These are phyloP conservation scores for Botryotinia globosa DNA, from an alignment of 2,329 filamentous ascomycete species.

Conservation along the genomic window DNA sequence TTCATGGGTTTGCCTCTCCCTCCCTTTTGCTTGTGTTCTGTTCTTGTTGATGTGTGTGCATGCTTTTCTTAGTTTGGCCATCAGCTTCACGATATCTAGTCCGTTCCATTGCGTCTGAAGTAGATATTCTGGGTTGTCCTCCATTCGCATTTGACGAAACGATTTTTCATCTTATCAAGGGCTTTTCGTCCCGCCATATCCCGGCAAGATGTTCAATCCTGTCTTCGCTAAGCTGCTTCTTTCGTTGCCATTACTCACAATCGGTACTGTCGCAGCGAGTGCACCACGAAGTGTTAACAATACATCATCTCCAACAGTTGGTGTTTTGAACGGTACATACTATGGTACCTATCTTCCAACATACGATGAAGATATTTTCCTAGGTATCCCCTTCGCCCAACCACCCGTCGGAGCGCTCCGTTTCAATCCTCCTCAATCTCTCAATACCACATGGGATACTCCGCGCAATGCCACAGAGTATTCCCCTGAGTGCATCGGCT, in stretches of 20 bases:
- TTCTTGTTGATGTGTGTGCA: background rate
- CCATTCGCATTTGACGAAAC: background rate
- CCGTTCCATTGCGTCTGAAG: background rate
- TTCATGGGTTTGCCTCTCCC: background rate
- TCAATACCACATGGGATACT: slow-evolving; percentile 22
- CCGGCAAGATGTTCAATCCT: background rate
- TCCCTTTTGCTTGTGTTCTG: background rate
- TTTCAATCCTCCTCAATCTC: slow-evolving; percentile 19
- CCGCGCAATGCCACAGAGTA: slow-evolving; percentile 32
- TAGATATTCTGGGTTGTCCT: background rate
- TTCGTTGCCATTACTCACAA: background rate
- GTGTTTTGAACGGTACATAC: slow-evolving; percentile 30
- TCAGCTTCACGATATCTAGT: background rate
- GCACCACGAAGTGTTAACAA: background rate
- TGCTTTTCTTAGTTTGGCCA: background rate
- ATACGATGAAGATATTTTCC: slow-evolving; percentile 29
- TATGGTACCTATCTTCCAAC: slow-evolving; percentile 22
- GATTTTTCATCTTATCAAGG: background rate
- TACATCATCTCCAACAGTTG: slow-evolving; percentile 23
- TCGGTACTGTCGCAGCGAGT: background rate
- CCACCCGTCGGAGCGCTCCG: slow-evolving; percentile 20
- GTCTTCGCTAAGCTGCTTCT: background rate
- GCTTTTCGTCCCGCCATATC: background rate
- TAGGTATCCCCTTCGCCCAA: slow-evolving; percentile 29
- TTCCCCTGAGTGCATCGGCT: slow-evolving; percentile 18